Base-by-base conservation (phyloP, 2,329 filamentous ascomycete genomes). In the Colletotrichum sp. region DNA sequence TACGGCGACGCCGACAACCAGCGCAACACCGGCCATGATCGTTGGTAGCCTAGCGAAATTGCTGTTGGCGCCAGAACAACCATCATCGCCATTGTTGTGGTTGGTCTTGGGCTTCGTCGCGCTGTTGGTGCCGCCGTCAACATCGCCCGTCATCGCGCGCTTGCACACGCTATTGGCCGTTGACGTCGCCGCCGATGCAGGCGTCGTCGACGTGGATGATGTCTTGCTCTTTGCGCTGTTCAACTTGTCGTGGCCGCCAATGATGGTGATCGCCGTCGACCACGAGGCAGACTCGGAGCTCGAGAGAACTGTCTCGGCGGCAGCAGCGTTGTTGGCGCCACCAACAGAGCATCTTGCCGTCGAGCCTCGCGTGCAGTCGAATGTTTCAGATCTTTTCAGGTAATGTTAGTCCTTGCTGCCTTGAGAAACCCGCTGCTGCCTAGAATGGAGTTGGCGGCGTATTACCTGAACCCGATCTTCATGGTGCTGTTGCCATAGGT, bases 231-330 rank as follows among this genome's bases (percentile, higher is more conserved):
- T 62, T 1, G 69, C 28, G n/a, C 24, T 66, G 8, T 16, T 52
- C 30, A 75, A 63, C 9, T 75, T 76, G 15, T 75, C 71, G 32
- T 55, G 49, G 2, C 75, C 75, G 15, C 18, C 59, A 2, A 76
- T 55, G 62, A 76, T 63, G 5, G 75, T 76, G 55, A 76, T 68
- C n/a, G 75, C 75, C 24, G 71, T 75, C 52, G 71, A 68, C 62
- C 71, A 71, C 62, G 66, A 55, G 15, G 60, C 32, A 39, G 70
- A 73, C 39, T 64, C 70, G 34, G 59, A n/a, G 52, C 65, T n/a
- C 21, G 55, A n/a, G 21, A 73, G 49, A 10, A 72, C 24, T 0
- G 72, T 55, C 52, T 59, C 26, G 26, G 59, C 26, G 44, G 24
- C 59, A 15, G 57, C 52, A 28, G 57, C 52, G 26, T 32, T 34